Evolutionary conservation across 441 rosid species (phyloP).

Genomic region (Daphne laureola): DNA sequence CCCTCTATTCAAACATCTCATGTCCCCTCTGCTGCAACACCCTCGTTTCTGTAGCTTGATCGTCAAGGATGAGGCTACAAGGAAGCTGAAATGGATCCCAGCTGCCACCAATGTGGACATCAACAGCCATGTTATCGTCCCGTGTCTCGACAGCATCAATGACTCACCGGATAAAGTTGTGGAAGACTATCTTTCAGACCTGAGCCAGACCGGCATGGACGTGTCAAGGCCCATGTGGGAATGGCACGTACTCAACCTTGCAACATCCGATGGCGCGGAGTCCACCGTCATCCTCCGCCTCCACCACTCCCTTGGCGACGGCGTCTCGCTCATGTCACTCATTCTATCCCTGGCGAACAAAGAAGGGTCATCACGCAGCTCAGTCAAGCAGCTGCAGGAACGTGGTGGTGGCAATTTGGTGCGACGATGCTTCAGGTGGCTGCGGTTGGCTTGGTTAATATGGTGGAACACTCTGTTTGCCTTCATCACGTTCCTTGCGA

Average conservation of each 20-base stretch:
- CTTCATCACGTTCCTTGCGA: constrained; percentile 15
- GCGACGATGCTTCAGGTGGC: neutral
- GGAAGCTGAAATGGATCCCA: constrained; percentile 18
- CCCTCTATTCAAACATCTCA: constrained; percentile 15
- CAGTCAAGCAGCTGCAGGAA: neutral
- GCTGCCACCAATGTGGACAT: constrained; percentile 18
- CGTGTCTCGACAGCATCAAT: neutral
- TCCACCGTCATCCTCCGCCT: constrained; percentile 14
- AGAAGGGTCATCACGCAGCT: constrained; percentile 1
- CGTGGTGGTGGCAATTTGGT: neutral
- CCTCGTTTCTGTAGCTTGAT: constrained; percentile 38
- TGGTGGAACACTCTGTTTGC: constrained; percentile 19
- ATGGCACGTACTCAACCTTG: constrained; percentile 22
- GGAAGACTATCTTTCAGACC: constrained; percentile 19
- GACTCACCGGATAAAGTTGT: constrained; percentile 16
- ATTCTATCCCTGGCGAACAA: constrained; percentile 15
- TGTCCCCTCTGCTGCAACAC: constrained; percentile 26
- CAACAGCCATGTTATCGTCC: constrained; percentile 19
- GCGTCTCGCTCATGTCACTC: constrained; percentile 23
- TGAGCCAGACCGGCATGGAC: constrained; percentile 11
- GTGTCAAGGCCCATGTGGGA: constrained; percentile 27
- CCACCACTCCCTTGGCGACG: constrained; percentile 31
- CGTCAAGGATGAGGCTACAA: constrained; percentile 14
- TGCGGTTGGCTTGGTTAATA: constrained; percentile 3
- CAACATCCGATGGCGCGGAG: constrained; percentile 17